Evolutionary conservation across 805 yeast genomes (phyloP), one percentile per base, ranked within the genome.

Genomic region (Candida maesae): DNA sequence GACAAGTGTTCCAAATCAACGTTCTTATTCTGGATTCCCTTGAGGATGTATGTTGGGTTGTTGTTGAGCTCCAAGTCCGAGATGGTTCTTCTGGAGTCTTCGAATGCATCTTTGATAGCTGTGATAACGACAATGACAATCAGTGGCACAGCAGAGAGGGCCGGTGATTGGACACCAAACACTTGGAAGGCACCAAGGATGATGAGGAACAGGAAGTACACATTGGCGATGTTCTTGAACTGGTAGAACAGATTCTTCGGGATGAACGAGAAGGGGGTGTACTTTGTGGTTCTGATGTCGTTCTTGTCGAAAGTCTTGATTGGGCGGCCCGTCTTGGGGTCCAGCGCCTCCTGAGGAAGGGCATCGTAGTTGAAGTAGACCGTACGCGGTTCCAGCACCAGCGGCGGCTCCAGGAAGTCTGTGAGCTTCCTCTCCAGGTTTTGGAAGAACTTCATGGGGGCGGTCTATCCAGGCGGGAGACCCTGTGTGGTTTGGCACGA

Each of bases 271-370:
- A 93, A 59, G 6, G 98, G 96, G 2, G 97, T 91, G 63, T 91
- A 91, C 66, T 88, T 91, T 3, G 99, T 87, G 0, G 98, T 89
- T 66, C 97, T 78, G 50, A 91, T 86, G 59, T 89, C 89, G 68
- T 91, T 91, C 39, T 39, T 47, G 23, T 46, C 49, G 17, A 38
- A 47, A 10, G 15, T 28, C 14, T 39, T 36, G 18, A 37, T 12
- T 5, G 50, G 50, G 8, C 46, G 27, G 13, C 46, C 46, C 7
- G 44, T 43, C 40, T 44, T 45, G 19, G 38, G 37, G 37, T 48
- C 45, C 11, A 49, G 29, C 17, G 12, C 41, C 10, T 44, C 49
- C 2, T 31, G 17, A 3, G 53, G 53, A 7, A 50, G 33, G 1
- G 34, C 27, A 10, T 37, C 42, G 19, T 45, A 30, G 38, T 50